Percentiles rank a stretch among this genome's conserved stretches.
phyloP scores from a whole-genome alignment of 2,329 filamentous ascomycete species.

The Ophiostoma sp. region DNA sequence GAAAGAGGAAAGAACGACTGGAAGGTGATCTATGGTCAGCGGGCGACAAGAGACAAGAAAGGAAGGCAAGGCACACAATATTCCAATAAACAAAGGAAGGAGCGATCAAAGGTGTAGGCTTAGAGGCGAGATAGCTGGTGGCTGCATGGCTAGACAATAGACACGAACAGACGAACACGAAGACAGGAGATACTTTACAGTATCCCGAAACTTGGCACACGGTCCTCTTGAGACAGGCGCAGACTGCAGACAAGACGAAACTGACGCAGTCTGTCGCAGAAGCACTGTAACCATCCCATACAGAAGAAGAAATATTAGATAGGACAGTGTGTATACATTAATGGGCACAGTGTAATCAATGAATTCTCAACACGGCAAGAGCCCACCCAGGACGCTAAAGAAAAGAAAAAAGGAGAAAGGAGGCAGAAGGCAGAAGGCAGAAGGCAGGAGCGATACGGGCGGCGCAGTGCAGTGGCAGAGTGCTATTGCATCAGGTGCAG shows the following conservation, averaged over 20 bases:
- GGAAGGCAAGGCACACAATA: not conserved
- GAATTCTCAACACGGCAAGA: not conserved
- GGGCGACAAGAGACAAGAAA: not conserved
- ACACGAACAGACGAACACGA: not conserved
- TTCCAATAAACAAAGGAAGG: not conserved
- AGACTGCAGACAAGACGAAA: constrained; percentile 9
- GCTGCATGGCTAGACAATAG: not conserved
- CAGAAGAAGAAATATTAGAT: not conserved
- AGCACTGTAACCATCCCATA: constrained; percentile 8
- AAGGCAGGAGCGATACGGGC: constrained; percentile 10
- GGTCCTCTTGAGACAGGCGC: constrained; percentile 1
- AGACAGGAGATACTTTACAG: not conserved
- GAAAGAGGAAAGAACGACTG: not conserved
- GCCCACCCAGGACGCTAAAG: constrained; percentile 6
- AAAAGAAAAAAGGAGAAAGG: not conserved
- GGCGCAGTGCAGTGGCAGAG: not conserved
- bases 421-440: not conserved
- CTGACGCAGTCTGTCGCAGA: constrained; percentile 10
- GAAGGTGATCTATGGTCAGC: not conserved
- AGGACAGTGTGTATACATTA: not conserved
- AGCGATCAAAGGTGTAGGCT: not conserved
- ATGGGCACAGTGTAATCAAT: not conserved
- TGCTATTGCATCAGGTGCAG: not conserved
- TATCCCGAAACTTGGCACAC: constrained; percentile 3
- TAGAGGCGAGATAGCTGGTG: not conserved